These are phyloP conservation scores for Phytophthora europaea DNA, from an alignment of 352 stramenopile species.

Conservation along the genomic window DNA sequence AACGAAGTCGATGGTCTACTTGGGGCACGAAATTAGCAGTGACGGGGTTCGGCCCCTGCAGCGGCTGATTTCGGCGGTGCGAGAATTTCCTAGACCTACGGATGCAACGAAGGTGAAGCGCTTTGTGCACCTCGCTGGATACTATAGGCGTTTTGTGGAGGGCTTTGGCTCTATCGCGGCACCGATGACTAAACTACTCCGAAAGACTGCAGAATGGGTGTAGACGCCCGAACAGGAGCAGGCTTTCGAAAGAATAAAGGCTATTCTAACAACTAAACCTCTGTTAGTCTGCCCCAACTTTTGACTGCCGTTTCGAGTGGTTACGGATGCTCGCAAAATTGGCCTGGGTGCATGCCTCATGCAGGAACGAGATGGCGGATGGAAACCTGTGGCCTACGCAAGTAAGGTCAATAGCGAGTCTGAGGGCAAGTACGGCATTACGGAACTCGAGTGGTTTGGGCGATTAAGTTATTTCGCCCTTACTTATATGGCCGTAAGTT, in stretches of 20 bases:
- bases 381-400: background rate
- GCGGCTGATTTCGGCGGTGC: no score
- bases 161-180: no score
- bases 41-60: no score
- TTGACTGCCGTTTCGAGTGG: background rate
- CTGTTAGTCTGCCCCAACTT: conserved; percentile 2
- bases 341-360: background rate
- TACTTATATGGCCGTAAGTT: background rate
- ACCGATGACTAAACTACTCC: no score
- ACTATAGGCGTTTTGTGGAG: no score
- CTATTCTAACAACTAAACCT: background rate
- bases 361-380: background rate
- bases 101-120: no score
- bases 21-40: no score
- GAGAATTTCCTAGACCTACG: no score
- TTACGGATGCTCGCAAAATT: background rate
- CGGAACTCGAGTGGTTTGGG: background rate
- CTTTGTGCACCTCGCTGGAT: no score
- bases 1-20: no score
- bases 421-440: background rate
- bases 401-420: background rate
- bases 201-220: background rate
- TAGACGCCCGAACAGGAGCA: background rate
- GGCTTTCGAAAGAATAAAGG: background rate
- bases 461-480: background rate